Evolutionary conservation across 192 early-diverging fungal species (phyloP).

Genomic region (Linderina pennispora): DNA sequence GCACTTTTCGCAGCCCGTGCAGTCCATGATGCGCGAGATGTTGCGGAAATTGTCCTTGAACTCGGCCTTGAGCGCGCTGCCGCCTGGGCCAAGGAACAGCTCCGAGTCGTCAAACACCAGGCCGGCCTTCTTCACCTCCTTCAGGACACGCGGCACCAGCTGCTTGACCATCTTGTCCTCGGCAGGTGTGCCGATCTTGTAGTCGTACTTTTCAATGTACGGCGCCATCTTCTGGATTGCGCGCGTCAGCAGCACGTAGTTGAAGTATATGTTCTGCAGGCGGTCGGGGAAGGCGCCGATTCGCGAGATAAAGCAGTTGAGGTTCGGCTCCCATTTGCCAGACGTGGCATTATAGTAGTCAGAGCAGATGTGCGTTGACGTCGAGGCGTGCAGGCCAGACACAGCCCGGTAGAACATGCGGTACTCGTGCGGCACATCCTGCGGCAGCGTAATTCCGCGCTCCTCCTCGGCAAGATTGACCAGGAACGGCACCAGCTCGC

Average conservation of each 20-base stretch:
- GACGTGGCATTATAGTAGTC: slow-evolving; percentile 87
- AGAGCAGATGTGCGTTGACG: slow-evolving; percentile 96
- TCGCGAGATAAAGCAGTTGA: slow-evolving; percentile 86
- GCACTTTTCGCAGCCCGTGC: slow-evolving; percentile 98
- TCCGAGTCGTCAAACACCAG: slow-evolving; percentile 86
- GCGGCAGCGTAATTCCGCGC: slow-evolving; percentile 39
- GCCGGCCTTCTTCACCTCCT: slow-evolving; percentile 28
- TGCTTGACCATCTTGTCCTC: slow-evolving; percentile 48
- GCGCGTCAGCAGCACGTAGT: slow-evolving; percentile 78
- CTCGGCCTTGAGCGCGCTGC: slow-evolving; percentile 69
- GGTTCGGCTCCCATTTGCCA: slow-evolving; percentile 84
- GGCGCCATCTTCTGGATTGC: slow-evolving; percentile 77
- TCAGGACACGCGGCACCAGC: slow-evolving; percentile 31
- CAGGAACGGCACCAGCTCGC: slow-evolving; percentile 47
- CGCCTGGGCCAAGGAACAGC: slow-evolving; percentile 69
- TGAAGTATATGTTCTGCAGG: slow-evolving; percentile 94
- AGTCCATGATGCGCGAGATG: slow-evolving; percentile 97
- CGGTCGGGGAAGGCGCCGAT: slow-evolving; percentile 87
- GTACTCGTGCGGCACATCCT: slow-evolving; percentile 39
- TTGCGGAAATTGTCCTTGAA: slow-evolving; percentile 93
- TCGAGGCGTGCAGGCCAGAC: slow-evolving; percentile 88
- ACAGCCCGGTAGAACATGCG: slow-evolving; percentile 34
- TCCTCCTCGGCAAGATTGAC: slow-evolving; percentile 49
- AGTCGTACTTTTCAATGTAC: slow-evolving; percentile 69
- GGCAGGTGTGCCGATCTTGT: slow-evolving; percentile 58